Base-by-base conservation (phyloP, 73 alveolate genomes). In the Paramecium sonneborni region DNA sequence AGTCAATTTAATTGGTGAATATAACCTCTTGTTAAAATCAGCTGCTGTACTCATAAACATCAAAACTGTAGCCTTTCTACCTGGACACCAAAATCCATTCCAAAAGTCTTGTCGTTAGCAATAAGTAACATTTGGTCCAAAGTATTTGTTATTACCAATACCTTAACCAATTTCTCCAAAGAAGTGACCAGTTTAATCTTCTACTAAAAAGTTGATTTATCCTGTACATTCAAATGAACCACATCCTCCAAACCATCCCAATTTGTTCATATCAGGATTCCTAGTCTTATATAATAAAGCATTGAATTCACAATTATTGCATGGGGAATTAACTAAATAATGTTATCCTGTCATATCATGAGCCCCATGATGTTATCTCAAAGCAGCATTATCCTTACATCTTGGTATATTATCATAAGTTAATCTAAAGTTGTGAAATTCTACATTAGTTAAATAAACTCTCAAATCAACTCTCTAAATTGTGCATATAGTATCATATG, bases 171-270 rank as follows among this genome's bases (percentile, higher is more conserved):
- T 79, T 79, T 39, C 3, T 38, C 90, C 90, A 79, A 88, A 88
- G 70, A 70, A 69, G 2, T 21, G 28, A 11, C 94, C 94, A 21
- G 74, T 52, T 32, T 69, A 28, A 88, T 88, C 94, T 18, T 69
- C 94, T 23, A 69, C 24, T 21, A 88, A 62, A 26, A 70, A 35
- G 38, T 88, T 88, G 14, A 44, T 82, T 69, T 56, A 67, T 10
- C 94, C 94, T 37, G 94, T 88, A 48, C 94, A 88, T 21, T 39
- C 18, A 67, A 88, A 88, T 46, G 87, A 82, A 23, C 94, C 94
- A 70, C 94, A 88, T 24, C 94, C 94, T 69, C 94, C 94, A 72
- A 70, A 70, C 94, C 94, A 88, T 69, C 94, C 94, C 26, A 69
- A 10, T 82, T 62, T 38, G 14, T 58, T 1, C 10, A 30, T 57